phyloP scores from a whole-genome alignment of 106 monocot genomes.

The Platanthera zijinensis region DNA sequence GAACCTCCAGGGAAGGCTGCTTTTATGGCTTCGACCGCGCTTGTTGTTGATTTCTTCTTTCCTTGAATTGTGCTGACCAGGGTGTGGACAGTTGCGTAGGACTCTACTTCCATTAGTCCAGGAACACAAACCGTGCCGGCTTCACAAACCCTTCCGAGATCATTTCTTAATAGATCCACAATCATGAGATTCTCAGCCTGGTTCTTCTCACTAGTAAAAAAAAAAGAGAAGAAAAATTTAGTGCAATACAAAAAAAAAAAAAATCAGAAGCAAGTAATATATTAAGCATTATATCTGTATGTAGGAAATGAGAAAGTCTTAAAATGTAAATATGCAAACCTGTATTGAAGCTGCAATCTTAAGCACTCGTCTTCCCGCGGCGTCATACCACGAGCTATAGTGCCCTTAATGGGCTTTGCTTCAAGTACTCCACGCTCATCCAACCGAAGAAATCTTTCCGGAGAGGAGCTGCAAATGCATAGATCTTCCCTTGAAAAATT shows the following conservation, averaged over 20 bases:
- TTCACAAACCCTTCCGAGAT: slow-evolving; percentile 81
- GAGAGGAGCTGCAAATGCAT: slow-evolving; percentile 77
- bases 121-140: slow-evolving; percentile 75
- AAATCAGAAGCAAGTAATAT: no score
- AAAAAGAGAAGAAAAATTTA: no score
- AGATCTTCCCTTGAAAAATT: slow-evolving; percentile 68
- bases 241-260: no score
- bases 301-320: no score
- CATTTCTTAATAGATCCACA: slow-evolving; percentile 92
- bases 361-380: slow-evolving; percentile 61
- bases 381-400: slow-evolving; percentile 70
- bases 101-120: slow-evolving; percentile 70
- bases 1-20: slow-evolving; percentile 95
- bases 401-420: slow-evolving; percentile 98
- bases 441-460: slow-evolving; percentile 79
- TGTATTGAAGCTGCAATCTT: slow-evolving; percentile 63
- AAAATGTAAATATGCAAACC: slow-evolving; percentile 26
- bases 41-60: slow-evolving; percentile 36
- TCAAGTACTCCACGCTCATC: slow-evolving; percentile 56
- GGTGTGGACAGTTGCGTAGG: slow-evolving; percentile 92
- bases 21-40: slow-evolving; percentile 58
- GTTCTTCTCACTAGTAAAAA: slow-evolving; percentile 66
- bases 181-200: slow-evolving; percentile 98
- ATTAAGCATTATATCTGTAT: no score
- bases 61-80: slow-evolving; percentile 86